Evolutionary conservation across 176 grass and related monocot species (phyloP), one percentile per base, ranked within the genome.

Genomic region (Sorghum bicolor): DNA sequence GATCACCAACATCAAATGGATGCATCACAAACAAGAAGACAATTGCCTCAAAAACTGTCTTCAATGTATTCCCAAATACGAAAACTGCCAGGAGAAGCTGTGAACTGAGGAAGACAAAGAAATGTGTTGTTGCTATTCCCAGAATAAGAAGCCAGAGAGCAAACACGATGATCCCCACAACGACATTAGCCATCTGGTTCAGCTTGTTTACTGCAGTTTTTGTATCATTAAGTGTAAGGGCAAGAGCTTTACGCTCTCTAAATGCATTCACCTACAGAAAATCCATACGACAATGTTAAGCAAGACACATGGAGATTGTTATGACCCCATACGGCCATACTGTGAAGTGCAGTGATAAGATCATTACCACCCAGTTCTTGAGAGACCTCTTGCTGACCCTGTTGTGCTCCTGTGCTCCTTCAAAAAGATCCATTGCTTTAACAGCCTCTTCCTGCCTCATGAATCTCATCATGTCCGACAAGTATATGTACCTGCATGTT

Each of bases 321-420:
- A 24, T 64, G 70, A 53, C 10, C 43, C 52, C 80, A 57, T 81
- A 34, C 20, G 73, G 30, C 52, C 80, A 57, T 81, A 34, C 20
- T 77, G 30, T 32, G 6, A 53, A 44, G 36, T 67, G 11, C 5
- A 22, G 55, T 66, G 66, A 75, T 48, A 83, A 55, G 76, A 76
- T 88, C 82, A 75, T 91, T 98, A 98, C 96, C 96, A 98, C 96
- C 96, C 96, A 98, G 34, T 82, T 90, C 84, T 95, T 98, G 48
- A 98, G 91, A 67, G 93, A 73, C 24, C 77, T 92, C 80, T 91
- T 95, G 72, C 80, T 90, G 84, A 95, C 84, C 78, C 92, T 90
- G 10, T 50, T 82, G n/a, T 89, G 82, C 63, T 95, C 92, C 58
- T 93, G 85, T 79, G 82, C 93, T 83, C 91, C 96, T 85, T 91